Conservation (phyloP, 495 filamentous ascomycete species). For the Lasiosphaeria hispida region DNA sequence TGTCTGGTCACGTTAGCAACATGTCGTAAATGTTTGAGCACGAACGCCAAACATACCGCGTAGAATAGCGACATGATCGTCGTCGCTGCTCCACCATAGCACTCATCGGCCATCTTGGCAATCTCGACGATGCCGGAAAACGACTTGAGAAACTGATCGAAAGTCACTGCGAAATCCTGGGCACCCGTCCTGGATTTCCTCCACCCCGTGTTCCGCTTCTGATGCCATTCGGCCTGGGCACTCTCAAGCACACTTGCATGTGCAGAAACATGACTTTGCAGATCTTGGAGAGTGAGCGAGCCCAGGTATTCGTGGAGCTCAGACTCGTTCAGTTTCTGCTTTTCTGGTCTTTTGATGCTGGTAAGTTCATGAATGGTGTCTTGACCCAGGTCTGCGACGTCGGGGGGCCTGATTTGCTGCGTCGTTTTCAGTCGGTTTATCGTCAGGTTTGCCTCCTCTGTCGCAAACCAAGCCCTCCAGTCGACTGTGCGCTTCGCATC, state of each 20-base stretch:
- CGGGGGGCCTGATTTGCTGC: not conserved
- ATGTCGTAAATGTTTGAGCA: too few species aligned
- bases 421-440: not conserved
- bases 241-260: not conserved
- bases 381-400: not conserved
- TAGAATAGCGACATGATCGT: slow-evolving; percentile 9
- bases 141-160: slow-evolving; percentile 5
- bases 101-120: slow-evolving; percentile 3
- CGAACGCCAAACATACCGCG: not conserved
- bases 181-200: not conserved
- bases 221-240: not conserved
- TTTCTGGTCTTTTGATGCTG: slow-evolving; percentile 1
- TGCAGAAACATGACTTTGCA: not conserved
- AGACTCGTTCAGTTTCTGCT: not conserved
- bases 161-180: not conserved
- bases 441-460: not conserved
- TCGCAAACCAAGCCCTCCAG: slow-evolving; percentile 6
- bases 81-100: slow-evolving; percentile 5
- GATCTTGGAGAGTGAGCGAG: not conserved
- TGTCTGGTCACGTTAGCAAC: not conserved
- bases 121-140: slow-evolving; percentile 11
- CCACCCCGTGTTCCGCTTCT: slow-evolving; percentile 6
- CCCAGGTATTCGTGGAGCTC: not conserved
- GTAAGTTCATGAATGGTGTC: not conserved
- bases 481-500: not conserved